phyloP scores from a whole-genome alignment of 768 basidiomycete genomes.

The Mrakia hoshinonis region DNA sequence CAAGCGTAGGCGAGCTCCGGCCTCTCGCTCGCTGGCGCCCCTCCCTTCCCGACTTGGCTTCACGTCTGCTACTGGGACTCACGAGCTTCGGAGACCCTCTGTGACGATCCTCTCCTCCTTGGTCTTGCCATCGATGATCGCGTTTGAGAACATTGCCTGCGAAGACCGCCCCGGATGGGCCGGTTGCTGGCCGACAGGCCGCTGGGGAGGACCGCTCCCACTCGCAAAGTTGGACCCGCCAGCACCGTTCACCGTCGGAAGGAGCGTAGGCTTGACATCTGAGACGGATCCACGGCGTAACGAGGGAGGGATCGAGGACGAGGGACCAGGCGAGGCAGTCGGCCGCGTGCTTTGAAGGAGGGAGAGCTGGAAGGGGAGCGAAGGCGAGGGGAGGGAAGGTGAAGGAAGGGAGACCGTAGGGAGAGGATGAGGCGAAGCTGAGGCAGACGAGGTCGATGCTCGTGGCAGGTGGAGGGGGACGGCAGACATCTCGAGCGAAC shows the following conservation, averaged over 20 bases:
- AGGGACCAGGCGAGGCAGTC: no score
- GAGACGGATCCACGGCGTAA: no score
- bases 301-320: no score
- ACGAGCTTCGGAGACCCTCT: constrained; percentile 2
- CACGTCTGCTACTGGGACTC: not conserved
- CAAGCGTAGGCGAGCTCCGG: not conserved
- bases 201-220: not conserved
- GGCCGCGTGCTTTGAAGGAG: no score
- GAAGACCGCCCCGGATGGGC: not conserved
- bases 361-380: no score
- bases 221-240: not conserved
- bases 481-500: no score
- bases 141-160: not conserved
- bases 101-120: constrained; percentile 2
- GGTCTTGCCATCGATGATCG: not conserved
- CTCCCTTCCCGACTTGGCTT: not conserved
- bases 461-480: no score
- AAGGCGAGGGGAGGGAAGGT: no score
- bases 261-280: not conserved
- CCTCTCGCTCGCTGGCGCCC: not conserved
- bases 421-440: no score
- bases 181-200: not conserved
- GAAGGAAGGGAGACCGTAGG: no score
- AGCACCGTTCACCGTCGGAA: not conserved
- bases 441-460: no score